A percentile compares a stretch with the other conserved stretches of the same genome.
These are phyloP conservation scores for Fraxinus pennsylvanica DNA, from an alignment of 257 asterid species.

Conservation along the genomic window DNA sequence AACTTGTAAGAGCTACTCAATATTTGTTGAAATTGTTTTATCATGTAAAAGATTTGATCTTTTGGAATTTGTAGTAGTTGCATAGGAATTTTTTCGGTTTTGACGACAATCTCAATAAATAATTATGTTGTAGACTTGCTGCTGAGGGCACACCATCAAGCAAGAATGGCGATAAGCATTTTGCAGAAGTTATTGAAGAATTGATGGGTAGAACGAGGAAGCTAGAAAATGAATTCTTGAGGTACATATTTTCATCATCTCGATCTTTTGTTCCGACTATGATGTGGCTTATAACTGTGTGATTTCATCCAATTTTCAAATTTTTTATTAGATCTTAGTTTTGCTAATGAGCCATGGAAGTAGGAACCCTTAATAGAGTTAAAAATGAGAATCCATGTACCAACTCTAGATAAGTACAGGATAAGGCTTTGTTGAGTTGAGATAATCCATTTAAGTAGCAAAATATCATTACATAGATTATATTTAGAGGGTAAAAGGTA, in stretches of 20 bases:
- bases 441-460: neutral
- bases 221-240: slow-evolving; percentile 60
- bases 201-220: slow-evolving; percentile 52
- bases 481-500: neutral
- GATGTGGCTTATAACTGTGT: neutral
- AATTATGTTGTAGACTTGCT: slow-evolving; percentile 37
- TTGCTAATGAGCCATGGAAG: neutral
- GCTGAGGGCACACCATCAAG: slow-evolving; percentile 32
- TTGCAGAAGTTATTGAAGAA: slow-evolving; percentile 41
- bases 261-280: neutral
- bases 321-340: neutral
- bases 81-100: neutral
- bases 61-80: neutral
- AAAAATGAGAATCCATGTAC: neutral
- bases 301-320: neutral
- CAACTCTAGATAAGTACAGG: neutral
- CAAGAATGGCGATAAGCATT: slow-evolving; percentile 38
- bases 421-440: neutral
- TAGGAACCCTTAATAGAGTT: neutral
- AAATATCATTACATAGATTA: neutral
- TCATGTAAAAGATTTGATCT: slow-evolving; percentile 6
- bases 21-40: slow-evolving; percentile 21
- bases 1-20: slow-evolving; percentile 49
- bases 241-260: slow-evolving; percentile 47
- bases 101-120: slow-evolving; percentile 14